A percentile compares a stretch with the other conserved stretches of the same genome.
phyloP scores from a whole-genome alignment of 2,329 filamentous ascomycete species.

The Fonsecaea nubica region DNA sequence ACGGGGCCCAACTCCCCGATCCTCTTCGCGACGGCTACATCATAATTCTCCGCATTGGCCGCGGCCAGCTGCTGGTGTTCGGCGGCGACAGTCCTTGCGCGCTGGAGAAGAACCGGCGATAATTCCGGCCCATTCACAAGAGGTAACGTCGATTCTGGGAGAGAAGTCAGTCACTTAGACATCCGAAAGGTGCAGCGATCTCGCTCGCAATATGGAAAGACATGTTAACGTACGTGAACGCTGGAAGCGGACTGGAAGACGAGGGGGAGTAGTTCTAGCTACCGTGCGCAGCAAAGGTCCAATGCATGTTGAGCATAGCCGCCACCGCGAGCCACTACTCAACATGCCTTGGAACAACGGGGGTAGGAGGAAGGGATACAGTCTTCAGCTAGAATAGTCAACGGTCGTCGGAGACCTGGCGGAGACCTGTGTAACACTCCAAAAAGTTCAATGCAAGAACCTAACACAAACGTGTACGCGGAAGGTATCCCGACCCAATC shows the following conservation, averaged over 20 bases:
- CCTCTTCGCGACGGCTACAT: constrained; percentile 63
- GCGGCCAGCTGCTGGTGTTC: constrained; percentile 63
- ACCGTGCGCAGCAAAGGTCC: constrained; percentile 47
- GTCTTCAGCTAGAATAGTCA: not conserved
- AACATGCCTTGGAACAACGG: constrained; percentile 46
- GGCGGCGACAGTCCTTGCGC: constrained; percentile 61
- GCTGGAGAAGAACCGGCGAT: constrained; percentile 60
- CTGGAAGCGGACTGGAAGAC: constrained; percentile 40
- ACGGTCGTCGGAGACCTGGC: not conserved
- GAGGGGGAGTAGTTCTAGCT: constrained; percentile 34
- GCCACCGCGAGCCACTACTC: constrained; percentile 43
- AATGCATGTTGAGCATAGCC: constrained; percentile 58
- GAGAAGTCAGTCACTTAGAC: not conserved
- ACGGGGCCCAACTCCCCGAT: constrained; percentile 61
- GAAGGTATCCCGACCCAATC: constrained; percentile 21
- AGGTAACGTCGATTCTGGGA: constrained; percentile 32
- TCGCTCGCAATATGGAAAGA: not conserved
- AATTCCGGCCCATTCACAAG: constrained; percentile 36
- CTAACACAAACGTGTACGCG: not conserved
- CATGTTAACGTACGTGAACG: constrained; percentile 33
- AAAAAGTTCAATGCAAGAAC: constrained; percentile 14
- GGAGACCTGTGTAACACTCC: not conserved
- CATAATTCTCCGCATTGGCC: constrained; percentile 61
- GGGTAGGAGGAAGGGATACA: not conserved
- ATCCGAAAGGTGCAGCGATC: not conserved